These are phyloP conservation scores for Fusarium sp. DNA, from an alignment of 2,329 filamentous ascomycete species.

Conservation along the genomic window DNA sequence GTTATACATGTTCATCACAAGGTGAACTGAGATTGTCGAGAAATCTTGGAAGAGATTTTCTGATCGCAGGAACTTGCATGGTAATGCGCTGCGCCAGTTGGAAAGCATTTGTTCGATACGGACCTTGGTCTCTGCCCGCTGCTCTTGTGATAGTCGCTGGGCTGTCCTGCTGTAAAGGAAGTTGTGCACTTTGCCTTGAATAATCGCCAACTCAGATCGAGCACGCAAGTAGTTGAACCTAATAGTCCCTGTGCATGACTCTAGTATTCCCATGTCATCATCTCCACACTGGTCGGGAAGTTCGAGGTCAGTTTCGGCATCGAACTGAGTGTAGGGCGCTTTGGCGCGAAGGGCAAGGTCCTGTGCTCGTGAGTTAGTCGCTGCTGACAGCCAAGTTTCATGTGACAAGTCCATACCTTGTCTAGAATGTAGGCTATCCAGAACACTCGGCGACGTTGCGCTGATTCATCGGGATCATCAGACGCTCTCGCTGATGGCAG, in stretches of 20 bases:
- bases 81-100: background rate
- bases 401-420: background rate
- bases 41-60: background rate
- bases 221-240: background rate
- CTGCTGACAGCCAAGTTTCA: fast-evolving
- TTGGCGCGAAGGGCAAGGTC: background rate
- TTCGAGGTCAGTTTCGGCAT: background rate
- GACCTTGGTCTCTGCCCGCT: background rate
- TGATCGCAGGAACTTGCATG: background rate
- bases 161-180: background rate
- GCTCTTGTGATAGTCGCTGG: background rate
- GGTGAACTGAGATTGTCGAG: background rate
- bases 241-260: fast-evolving
- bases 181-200: background rate
- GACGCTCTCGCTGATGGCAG: background rate
- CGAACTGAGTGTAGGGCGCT: background rate
- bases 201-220: background rate
- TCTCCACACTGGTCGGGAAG: background rate
- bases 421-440: background rate
- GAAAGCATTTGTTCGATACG: background rate
- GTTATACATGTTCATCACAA: background rate
- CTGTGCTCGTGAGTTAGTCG: background rate
- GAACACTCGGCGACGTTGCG: background rate
- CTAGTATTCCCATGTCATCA: background rate
- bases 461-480: background rate